Conservation (phyloP, 441 rosid genomes). For the Croton laevigatus region DNA sequence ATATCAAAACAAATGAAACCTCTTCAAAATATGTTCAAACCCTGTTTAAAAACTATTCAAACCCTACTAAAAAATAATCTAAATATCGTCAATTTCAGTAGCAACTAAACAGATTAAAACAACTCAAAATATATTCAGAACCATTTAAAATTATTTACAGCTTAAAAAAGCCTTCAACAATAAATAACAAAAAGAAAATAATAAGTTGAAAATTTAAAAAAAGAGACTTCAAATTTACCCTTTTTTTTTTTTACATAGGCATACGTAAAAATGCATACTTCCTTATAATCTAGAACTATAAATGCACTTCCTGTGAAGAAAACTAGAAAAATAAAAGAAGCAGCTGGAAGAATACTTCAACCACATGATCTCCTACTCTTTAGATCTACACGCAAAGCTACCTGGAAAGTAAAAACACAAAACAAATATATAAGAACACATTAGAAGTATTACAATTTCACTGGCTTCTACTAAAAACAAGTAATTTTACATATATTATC, state of each 20-base stretch:
- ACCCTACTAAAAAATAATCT: no score
- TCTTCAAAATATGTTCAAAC: no score
- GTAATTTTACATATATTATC: not conserved
- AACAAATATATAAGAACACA: not conserved
- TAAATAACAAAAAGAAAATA: not conserved
- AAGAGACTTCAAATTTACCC: not conserved
- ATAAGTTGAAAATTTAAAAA: not conserved
- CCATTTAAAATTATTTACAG: not conserved
- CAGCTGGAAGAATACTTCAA: slow-evolving; percentile 38
- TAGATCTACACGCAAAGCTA: slow-evolving; percentile 28
- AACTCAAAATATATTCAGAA: no score
- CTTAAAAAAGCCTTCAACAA: not conserved
- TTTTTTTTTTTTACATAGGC: not conserved
- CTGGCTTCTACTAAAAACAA: not conserved
- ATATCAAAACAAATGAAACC: no score
- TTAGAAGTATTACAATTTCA: slow-evolving; percentile 6
- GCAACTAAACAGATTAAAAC: no score
- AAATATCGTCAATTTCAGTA: no score
- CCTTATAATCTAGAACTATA: slow-evolving; percentile 35
- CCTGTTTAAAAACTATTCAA: no score
- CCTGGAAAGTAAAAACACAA: slow-evolving; percentile 26
- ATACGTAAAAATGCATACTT: slow-evolving; percentile 31
- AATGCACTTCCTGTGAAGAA: slow-evolving; percentile 37
- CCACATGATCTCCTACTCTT: slow-evolving; percentile 30
- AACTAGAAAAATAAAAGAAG: slow-evolving; percentile 39